A percentile compares a stretch with the other conserved stretches of the same genome.
phyloP scores from a whole-genome alignment of 2,329 filamentous ascomycete genomes.

The Fonsecaea monophora region DNA sequence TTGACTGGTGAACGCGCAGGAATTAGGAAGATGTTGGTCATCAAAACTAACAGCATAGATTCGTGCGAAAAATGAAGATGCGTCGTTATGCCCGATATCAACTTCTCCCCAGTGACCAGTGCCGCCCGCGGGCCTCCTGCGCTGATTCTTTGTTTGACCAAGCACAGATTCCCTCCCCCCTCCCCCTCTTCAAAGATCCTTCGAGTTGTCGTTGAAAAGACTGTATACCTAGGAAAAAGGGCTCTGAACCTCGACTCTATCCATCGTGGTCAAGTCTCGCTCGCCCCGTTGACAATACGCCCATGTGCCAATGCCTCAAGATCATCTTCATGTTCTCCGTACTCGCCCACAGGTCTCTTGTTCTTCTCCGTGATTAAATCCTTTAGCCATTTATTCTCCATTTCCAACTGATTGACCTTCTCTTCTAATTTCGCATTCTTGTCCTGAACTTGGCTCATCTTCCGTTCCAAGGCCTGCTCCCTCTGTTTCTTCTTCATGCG shows the following conservation, averaged over 20 bases:
- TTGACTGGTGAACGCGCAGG: background rate
- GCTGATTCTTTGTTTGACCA: background rate
- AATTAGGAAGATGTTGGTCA: background rate
- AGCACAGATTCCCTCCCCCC: background rate
- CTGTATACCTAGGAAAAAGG: background rate
- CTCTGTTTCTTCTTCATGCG: slow-evolving; percentile 96
- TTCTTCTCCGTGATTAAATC: slow-evolving; percentile 83
- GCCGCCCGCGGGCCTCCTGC: background rate
- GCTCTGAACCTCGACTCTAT: background rate
- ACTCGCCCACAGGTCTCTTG: slow-evolving; percentile 48
- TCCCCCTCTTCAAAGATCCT: background rate
- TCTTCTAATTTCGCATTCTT: slow-evolving; percentile 78
- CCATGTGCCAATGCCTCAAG: background rate
- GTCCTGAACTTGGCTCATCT: slow-evolving; percentile 81
- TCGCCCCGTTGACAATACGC: slow-evolving; percentile 9
- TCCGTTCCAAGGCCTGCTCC: slow-evolving; percentile 82
- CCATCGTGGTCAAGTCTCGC: background rate
- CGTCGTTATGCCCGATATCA: background rate
- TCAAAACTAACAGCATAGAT: background rate
- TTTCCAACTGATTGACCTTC: slow-evolving; percentile 77
- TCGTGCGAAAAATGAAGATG: background rate
- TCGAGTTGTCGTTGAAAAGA: background rate
- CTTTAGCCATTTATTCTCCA: slow-evolving; percentile 82
- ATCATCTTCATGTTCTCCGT: slow-evolving; percentile 10
- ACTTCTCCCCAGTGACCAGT: background rate